A percentile compares a stretch with the other conserved stretches of the same genome.
Conservation (phyloP, 345 rosid species). For the Cardamine occulta region DNA sequence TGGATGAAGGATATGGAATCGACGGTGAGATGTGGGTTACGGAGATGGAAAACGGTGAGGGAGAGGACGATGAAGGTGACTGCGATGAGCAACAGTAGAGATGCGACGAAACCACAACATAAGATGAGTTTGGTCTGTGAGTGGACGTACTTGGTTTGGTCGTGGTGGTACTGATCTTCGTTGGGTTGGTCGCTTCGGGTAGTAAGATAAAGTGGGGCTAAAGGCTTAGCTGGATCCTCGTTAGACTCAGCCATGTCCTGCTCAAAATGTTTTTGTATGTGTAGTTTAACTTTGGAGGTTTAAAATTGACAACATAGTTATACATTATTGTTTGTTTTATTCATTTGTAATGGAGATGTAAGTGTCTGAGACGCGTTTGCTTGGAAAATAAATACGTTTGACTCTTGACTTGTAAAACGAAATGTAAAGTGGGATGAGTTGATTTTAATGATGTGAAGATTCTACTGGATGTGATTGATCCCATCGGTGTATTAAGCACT, state of each 20-base stretch:
- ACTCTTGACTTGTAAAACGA: constrained; percentile 35
- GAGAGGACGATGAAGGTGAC: constrained; percentile 41
- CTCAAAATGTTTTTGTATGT: neutral
- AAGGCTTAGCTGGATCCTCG: constrained; percentile 35
- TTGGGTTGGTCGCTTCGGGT: constrained; percentile 30
- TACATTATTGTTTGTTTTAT: neutral
- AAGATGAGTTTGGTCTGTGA: constrained; percentile 35
- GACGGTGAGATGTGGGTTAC: constrained; percentile 34
- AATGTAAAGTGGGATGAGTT: constrained; percentile 25
- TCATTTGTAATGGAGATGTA: constrained; percentile 14
- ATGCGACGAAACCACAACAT: constrained; percentile 36
- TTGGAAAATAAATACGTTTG: constrained; percentile 13
- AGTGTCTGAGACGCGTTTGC: constrained; percentile 27
- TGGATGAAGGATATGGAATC: constrained; percentile 30
- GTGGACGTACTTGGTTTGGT: constrained; percentile 23
- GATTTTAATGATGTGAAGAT: constrained; percentile 18
- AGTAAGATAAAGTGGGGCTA: constrained; percentile 27
- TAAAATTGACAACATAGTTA: neutral
- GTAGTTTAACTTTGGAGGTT: neutral
- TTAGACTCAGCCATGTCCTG: constrained; percentile 29
- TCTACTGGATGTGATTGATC: constrained; percentile 25
- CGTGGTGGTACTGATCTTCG: constrained; percentile 30
- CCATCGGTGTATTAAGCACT: neutral
- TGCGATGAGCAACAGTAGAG: constrained; percentile 28
- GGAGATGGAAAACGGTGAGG: constrained; percentile 40